Conservation (phyloP, 495 filamentous ascomycete species). For the Echria macrotheca region DNA sequence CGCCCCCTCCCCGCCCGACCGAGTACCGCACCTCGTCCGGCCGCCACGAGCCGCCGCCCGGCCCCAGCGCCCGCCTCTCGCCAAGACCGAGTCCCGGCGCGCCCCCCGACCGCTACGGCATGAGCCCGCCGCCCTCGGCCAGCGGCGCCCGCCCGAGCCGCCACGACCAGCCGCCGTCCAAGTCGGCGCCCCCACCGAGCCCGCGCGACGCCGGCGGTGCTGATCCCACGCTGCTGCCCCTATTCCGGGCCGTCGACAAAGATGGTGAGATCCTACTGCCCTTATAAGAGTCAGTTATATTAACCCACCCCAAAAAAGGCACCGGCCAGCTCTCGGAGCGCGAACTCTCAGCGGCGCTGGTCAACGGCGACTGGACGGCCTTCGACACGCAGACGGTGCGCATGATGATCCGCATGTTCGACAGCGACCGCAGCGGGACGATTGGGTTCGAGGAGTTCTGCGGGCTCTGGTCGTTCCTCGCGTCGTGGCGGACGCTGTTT, state of each 20-base stretch:
- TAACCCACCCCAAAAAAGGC: slow-evolving; percentile 54
- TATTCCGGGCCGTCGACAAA: slow-evolving; percentile 91
- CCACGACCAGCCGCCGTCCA: slow-evolving; percentile 46
- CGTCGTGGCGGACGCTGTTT: slow-evolving; percentile 88
- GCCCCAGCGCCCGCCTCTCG: slow-evolving; percentile 6
- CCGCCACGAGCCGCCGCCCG: slow-evolving; percentile 10
- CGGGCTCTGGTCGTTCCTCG: slow-evolving; percentile 89
- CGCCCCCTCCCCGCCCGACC: slow-evolving; percentile 28
- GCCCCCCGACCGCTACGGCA: slow-evolving; percentile 17
- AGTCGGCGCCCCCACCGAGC: slow-evolving; percentile 60
- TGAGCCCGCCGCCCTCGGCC: slow-evolving; percentile 30
- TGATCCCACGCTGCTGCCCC: slow-evolving; percentile 72
- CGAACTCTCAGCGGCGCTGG: slow-evolving; percentile 85
- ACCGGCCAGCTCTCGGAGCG: slow-evolving; percentile 78
- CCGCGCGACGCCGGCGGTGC: slow-evolving; percentile 53
- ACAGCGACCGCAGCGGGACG: slow-evolving; percentile 76
- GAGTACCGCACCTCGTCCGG: slow-evolving; percentile 22
- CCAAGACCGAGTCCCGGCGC: slow-evolving; percentile 5
- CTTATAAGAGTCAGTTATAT: too few relatives aligned
- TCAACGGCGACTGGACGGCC: slow-evolving; percentile 90
- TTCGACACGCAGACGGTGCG: slow-evolving; percentile 96
- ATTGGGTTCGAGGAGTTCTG: slow-evolving; percentile 96
- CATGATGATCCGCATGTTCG: slow-evolving; percentile 99
- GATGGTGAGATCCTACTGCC: too few relatives aligned
- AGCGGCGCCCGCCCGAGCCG: slow-evolving; percentile 35